Base-by-base conservation (phyloP, 345 rosid genomes). In the Salix viminalis region DNA sequence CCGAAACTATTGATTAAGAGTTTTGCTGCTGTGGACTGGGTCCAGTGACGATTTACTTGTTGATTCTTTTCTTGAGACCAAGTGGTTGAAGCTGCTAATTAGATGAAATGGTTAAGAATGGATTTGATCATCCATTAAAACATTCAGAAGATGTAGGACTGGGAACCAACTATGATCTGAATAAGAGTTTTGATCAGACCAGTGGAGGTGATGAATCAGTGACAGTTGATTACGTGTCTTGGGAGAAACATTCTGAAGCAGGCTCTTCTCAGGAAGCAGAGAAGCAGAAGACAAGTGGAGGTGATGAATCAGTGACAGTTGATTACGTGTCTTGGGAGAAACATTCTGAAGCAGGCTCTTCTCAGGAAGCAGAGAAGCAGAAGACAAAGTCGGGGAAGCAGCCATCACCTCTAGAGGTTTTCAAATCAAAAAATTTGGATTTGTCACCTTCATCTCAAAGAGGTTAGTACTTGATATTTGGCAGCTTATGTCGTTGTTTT, bases 71-170 rank as follows among this genome's bases (percentile, higher is more conserved):
- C 42, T 26, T 18, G 21, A 36, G 69, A 39, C 24, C 30, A 18
- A 42, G 75, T 65, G 67, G 68, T 74, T 71, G 69, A 75, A 36
- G 64, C 48, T 69, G 60, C 37, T 58, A 15, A 50, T 71, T 77
- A 68, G 80, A 79, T 54, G 75, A 67, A 74, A 92, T 91, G 97
- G 92, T 85, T 79, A 85, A 84, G 50, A 85, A 84, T 76, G 90
- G 85, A 36, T 41, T 80, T 78, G 82, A 77, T 71, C 90, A 87
- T 79, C 88, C 94, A 5, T 76, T 85, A 18, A 84, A 82, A 76
- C 72, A 76, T 52, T 46, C 79, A 8, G 84, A 73, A 26, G 86
- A 74, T 80, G 87, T 77, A 73, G 77, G 62, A 62, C 70, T 79
- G 66, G 58, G 74, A 19, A 68, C 77, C 72, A 76, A 79, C 39